These are phyloP conservation scores for Kuraishia hungarica DNA, from an alignment of 805 yeast species.

Conservation along the genomic window DNA sequence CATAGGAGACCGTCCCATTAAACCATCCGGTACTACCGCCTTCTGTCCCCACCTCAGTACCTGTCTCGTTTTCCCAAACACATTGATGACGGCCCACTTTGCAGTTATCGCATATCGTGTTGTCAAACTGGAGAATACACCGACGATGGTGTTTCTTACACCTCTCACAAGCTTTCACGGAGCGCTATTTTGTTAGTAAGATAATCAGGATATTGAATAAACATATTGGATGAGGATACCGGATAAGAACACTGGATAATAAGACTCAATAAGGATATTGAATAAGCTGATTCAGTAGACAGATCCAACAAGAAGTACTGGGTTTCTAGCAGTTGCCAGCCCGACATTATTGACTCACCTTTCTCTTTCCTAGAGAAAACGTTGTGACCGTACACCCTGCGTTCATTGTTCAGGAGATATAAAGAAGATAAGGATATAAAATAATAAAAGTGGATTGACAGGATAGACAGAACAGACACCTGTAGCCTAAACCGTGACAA, in stretches of 20 bases:
- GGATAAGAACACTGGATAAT: too few species aligned
- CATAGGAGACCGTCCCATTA: neutral
- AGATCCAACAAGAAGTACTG: too few species aligned
- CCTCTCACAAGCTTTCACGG: conserved; percentile 16
- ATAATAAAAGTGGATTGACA: too few species aligned
- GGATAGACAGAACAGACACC: too few species aligned
- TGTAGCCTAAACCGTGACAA: too few species aligned
- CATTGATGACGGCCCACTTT: neutral
- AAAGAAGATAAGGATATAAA: neutral
- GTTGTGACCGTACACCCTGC: conserved; percentile 10
- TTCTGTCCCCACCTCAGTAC: neutral
- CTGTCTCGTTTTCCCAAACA: neutral
- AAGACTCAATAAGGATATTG: too few species aligned
- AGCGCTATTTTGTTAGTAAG: conserved; percentile 3
- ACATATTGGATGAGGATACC: too few species aligned
- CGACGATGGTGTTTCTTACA: conserved; percentile 17
- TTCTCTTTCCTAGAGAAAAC: conserved; percentile 10
- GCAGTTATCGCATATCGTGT: neutral
- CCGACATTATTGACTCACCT: too few species aligned
- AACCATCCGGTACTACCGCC: neutral
- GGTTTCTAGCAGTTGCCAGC: too few species aligned
- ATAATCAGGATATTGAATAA: too few species aligned
- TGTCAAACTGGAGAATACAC: conserved; percentile 7
- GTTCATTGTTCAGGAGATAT: neutral
- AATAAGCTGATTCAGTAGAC: too few species aligned